A percentile compares a stretch with the other conserved stretches of the same genome.
Conservation (phyloP, 2,329 filamentous ascomycete species). For the Paraphaeosphaeria sporulosa region DNA sequence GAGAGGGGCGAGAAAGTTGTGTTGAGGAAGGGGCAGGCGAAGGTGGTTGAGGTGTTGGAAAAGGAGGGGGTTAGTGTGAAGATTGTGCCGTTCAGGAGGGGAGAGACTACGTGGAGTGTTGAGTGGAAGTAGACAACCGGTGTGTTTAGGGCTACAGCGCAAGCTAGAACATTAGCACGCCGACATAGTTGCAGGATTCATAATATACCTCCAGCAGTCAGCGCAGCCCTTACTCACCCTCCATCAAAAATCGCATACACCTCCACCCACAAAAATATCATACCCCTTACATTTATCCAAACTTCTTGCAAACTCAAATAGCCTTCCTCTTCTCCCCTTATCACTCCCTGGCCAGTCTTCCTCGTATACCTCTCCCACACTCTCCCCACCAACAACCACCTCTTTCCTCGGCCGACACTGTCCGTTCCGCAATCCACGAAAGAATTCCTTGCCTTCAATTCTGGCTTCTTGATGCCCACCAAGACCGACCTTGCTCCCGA, state of each 20-base stretch:
- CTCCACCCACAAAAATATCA: neutral
- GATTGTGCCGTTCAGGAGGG: slow-evolving; percentile 71
- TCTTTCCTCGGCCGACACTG: too few relatives aligned
- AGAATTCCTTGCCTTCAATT: too few relatives aligned
- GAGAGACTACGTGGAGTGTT: slow-evolving; percentile 66
- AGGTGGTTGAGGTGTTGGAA: slow-evolving; percentile 62
- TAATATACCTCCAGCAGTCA: neutral
- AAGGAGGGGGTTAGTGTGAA: slow-evolving; percentile 62
- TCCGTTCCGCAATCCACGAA: too few relatives aligned
- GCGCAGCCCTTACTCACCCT: neutral
- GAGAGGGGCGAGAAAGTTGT: slow-evolving; percentile 60
- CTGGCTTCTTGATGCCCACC: too few relatives aligned
- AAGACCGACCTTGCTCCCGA: too few relatives aligned
- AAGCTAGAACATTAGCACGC: neutral
- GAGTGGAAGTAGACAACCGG: slow-evolving; percentile 38
- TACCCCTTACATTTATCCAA: neutral
- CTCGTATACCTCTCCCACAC: neutral
- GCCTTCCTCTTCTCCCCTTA: neutral
- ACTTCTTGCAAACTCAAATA: neutral
- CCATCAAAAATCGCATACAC: neutral
- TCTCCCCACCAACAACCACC: neutral
- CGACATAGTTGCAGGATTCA: neutral
- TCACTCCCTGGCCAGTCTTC: neutral
- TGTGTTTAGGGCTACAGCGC: neutral
- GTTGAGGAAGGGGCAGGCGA: slow-evolving; percentile 63